Evolutionary conservation across 1,284 basidiomycete genomes (phyloP), one percentile per base, ranked within the genome.

Genomic region (Cerioporus squamosus): DNA sequence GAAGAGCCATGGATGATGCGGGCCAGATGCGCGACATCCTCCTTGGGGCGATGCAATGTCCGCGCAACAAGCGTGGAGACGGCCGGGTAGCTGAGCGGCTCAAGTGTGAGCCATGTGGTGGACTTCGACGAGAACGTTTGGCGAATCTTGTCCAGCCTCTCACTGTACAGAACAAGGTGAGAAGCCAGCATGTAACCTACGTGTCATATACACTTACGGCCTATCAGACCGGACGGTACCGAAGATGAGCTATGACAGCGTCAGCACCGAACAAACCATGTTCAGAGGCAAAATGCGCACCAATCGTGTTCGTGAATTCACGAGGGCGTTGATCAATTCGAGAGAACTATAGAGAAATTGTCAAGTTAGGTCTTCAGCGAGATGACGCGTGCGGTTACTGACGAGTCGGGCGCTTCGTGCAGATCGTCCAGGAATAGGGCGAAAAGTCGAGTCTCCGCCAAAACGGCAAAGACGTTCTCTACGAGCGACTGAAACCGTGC

Each of bases 321-420:
- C 74, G 26, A 90, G 71, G 1, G 86, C 83, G 7, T 79, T 81
- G 33, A 90, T 79, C 22, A 90, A 77, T 64, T 88, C 86, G 51
- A 90, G 65, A 2, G 87, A 85, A 23, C 86, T 87, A 51, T 20
- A 46, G 24, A 42, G 14, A 36, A 29, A n/a, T 45, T 5, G 24
- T 51, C 22, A 53, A 43, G 26, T 9, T 29, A 29, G 33, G 17
- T 23, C 39, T 24, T 29, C 39, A 36, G 18, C 38, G 44, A 55
- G 9, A 47, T 51, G 38, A 33, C 23, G 33, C 9, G 40, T 14
- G n/a, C 57, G 10, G 40, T 2, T 18, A 76, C 78, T 69, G 59
- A 88, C 82, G 86, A 86, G 60, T 85, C 82, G 65, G 88, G 85
- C 8, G 88, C 87, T 66, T 88, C 87, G 62, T 90, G 88, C 14